These are phyloP conservation scores for Borovskyia barvae DNA, from an alignment of 208 protist species.

Conservation along the genomic window DNA sequence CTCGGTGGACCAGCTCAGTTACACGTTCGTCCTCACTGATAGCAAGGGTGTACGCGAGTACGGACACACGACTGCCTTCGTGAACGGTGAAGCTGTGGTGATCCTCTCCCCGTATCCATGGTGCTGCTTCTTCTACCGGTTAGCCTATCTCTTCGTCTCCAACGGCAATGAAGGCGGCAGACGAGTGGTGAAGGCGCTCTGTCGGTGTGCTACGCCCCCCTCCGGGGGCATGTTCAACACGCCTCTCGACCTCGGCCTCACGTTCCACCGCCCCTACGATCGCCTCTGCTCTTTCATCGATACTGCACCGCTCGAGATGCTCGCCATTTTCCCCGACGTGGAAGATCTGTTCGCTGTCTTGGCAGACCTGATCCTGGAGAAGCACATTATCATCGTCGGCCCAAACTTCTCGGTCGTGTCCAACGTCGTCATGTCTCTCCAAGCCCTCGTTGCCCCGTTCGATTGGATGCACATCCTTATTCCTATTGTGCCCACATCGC, in stretches of 20 bases:
- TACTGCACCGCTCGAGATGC: constrained; percentile 59
- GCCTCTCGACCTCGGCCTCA: constrained; percentile 34
- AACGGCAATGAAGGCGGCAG: constrained; percentile 45
- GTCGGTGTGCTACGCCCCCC: constrained; percentile 49
- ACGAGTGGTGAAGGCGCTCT: constrained; percentile 47
- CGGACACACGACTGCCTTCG: constrained; percentile 60
- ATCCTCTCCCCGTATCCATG: constrained; percentile 69
- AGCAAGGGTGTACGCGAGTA: constrained; percentile 70
- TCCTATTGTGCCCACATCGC: constrained; percentile 56
- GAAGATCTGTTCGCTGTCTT: constrained; percentile 67
- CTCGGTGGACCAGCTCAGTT: constrained; percentile 51
- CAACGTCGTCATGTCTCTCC: constrained; percentile 76
- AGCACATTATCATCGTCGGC: constrained; percentile 79
- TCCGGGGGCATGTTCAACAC: constrained; percentile 60
- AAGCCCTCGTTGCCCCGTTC: constrained; percentile 75
- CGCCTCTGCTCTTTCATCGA: constrained; percentile 81
- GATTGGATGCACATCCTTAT: constrained; percentile 89
- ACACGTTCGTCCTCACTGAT: constrained; percentile 82
- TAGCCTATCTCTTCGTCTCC: constrained; percentile 50
- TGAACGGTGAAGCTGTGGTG: constrained; percentile 71
- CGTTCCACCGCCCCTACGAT: constrained; percentile 71
- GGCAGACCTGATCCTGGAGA: constrained; percentile 65
- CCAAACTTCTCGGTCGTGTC: constrained; percentile 80
- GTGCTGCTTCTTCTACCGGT: constrained; percentile 80
- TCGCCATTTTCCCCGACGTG: constrained; percentile 62